Evolutionary conservation across 2,329 filamentous ascomycete species (phyloP), one percentile per base, ranked within the genome.

Genomic region (Huntiella abstrusa): DNA sequence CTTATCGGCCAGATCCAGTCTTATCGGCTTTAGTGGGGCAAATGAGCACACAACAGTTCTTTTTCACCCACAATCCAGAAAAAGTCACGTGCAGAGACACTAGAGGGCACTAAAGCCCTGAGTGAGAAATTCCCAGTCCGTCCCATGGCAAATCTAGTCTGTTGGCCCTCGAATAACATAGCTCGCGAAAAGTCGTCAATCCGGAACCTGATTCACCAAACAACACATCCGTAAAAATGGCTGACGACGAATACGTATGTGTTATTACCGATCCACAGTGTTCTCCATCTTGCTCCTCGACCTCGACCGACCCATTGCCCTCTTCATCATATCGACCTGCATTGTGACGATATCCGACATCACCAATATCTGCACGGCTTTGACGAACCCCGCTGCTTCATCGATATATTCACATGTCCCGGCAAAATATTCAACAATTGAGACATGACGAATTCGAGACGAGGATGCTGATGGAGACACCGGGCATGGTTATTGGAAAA

Each of bases 191-290:
- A 43, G 22, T 47, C 41, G 45, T 48, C 41, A 50, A 50, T 48
- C 45, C 45, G 45, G 47, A 47, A 49, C 35, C 43, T 35, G 45
- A 49, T 49, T 47, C 35, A 49, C 44, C 40, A 49, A 41, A 49
- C 48, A 54, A 60, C 57, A 60, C 59, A 58, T 67, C 62, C 67
- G 65, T 63, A 64, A 71, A 60, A 71, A 88, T 88, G 83, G 83
- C 83, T 78, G 83, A 88, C 75, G 64, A 68, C 60, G 80, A 86
- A 72, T 91, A 91, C 73, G 83, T 87, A 74, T 68, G 82, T 82
- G 55, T 51, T 48, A 52, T 45, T 49, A 28, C 49, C 36, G 41
- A 37, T 36, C 36, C 16, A 38, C 35, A 36, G 42, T 47, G 48
- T 41, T 41, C 12, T 34, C 33, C 35, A 13, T 22, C 39, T 36